These are phyloP conservation scores for Penicillium hesseltinei DNA, from an alignment of 2,329 filamentous ascomycete genomes.

Conservation along the genomic window DNA sequence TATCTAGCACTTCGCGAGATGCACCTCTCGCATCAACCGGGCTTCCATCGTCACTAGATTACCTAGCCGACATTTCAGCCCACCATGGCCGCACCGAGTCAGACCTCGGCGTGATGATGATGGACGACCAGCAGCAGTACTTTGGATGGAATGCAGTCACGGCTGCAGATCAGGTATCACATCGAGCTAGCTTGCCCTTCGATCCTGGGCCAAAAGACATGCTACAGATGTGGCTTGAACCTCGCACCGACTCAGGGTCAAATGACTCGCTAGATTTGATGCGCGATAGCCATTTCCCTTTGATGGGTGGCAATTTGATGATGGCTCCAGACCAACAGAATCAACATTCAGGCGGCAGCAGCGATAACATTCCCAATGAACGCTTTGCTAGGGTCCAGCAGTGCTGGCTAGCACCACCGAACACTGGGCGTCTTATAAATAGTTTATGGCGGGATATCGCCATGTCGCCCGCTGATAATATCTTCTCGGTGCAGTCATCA, in stretches of 20 bases:
- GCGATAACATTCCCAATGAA: slow-evolving; percentile 39
- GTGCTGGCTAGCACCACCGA: slow-evolving; percentile 43
- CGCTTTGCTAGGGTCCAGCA: slow-evolving; percentile 44
- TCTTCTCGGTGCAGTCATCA: slow-evolving; percentile 34
- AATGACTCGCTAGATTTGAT: slow-evolving; percentile 33
- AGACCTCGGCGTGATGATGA: slow-evolving; percentile 28
- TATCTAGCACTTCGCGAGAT: slow-evolving; percentile 24
- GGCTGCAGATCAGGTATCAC: slow-evolving; percentile 21
- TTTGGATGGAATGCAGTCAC: slow-evolving; percentile 33
- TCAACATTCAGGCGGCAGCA: slow-evolving; percentile 24
- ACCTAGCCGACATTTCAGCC: slow-evolving; percentile 39
- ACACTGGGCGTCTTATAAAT: slow-evolving; percentile 42
- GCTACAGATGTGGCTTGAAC: slow-evolving; percentile 39
- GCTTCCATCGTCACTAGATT: slow-evolving; percentile 40
- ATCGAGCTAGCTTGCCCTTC: slow-evolving; percentile 19
- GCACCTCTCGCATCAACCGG: slow-evolving; percentile 31
- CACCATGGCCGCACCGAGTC: slow-evolving; percentile 34
- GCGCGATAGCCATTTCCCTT: slow-evolving; percentile 24
- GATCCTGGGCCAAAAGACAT: slow-evolving; percentile 29
- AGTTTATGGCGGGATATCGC: slow-evolving; percentile 43
- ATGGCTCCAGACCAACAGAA: slow-evolving; percentile 25
- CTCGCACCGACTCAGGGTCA: slow-evolving; percentile 30
- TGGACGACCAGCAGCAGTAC: slow-evolving; percentile 32
- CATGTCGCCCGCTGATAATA: slow-evolving; percentile 38
- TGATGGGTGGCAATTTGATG: slow-evolving; percentile 23